These are phyloP conservation scores for Coniella lustricola DNA, from an alignment of 2,329 filamentous ascomycete genomes.

Conservation along the genomic window DNA sequence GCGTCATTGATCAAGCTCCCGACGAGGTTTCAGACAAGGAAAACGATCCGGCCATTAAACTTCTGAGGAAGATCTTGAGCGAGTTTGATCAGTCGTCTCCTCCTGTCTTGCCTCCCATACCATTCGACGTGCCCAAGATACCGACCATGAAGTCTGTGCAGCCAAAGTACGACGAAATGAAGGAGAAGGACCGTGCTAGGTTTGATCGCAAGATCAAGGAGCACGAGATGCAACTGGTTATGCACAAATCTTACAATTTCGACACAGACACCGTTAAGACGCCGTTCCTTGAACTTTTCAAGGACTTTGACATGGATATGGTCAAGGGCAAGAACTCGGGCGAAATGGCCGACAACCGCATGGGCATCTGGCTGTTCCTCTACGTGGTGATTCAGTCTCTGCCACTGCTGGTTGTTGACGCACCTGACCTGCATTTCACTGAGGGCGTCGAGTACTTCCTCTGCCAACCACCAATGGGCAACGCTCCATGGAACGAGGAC, in stretches of 20 bases:
- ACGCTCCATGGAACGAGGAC: slow-evolving; percentile 66
- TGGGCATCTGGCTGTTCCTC: slow-evolving; percentile 75
- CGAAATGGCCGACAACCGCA: slow-evolving; percentile 65
- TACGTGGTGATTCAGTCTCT: slow-evolving; percentile 72
- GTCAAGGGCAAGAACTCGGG: slow-evolving; percentile 54
- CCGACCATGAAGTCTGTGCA: slow-evolving; percentile 62
- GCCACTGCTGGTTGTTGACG: slow-evolving; percentile 71
- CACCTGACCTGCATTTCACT: slow-evolving; percentile 59
- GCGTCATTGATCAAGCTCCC: slow-evolving; percentile 62
- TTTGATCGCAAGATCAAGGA: slow-evolving; percentile 67
- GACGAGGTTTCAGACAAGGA: slow-evolving; percentile 31
- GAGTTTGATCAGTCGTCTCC: slow-evolving; percentile 88
- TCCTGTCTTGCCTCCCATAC: slow-evolving; percentile 83
- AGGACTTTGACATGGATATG: slow-evolving; percentile 63
- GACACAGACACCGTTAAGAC: slow-evolving; percentile 53
- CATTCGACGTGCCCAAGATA: slow-evolving; percentile 77
- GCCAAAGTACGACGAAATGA: slow-evolving; percentile 55
- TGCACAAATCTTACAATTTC: slow-evolving; percentile 77
- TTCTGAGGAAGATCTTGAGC: slow-evolving; percentile 69
- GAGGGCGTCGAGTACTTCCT: slow-evolving; percentile 77
- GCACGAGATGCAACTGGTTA: slow-evolving; percentile 67
- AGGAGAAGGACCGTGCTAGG: slow-evolving; percentile 68
- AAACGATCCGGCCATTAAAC: slow-evolving; percentile 56
- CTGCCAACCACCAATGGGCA: slow-evolving; percentile 66
- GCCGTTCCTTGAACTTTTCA: slow-evolving; percentile 64